A percentile compares a stretch with the other conserved stretches of the same genome.
Evolutionary conservation across 164 flowering plant species (phyloP).

Genomic region (Hamamelis virginiana): DNA sequence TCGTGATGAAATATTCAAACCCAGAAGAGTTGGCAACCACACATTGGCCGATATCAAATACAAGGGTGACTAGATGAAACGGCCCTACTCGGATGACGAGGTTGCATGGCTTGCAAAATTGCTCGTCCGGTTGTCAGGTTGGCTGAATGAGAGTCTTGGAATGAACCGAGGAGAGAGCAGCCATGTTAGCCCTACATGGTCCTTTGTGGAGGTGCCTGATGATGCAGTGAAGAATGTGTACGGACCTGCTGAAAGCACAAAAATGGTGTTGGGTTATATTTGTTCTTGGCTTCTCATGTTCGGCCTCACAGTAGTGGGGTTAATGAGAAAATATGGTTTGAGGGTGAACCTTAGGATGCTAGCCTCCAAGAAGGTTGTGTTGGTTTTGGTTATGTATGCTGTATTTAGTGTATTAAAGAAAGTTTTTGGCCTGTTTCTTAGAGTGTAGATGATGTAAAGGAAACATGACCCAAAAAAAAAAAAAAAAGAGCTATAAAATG

Average conservation of each 20-base stretch:
- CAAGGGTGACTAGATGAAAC: constrained; percentile 90
- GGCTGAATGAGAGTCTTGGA: constrained; percentile 66
- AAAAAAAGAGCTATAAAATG: no score
- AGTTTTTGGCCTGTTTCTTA: constrained; percentile 21
- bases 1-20: constrained; percentile 71
- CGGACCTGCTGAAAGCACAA: constrained; percentile 46
- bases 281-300: constrained; percentile 43
- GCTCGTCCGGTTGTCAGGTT: constrained; percentile 53
- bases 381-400: constrained; percentile 34
- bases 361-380: constrained; percentile 71
- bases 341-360: constrained; percentile 72
- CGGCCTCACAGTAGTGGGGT: constrained; percentile 22
- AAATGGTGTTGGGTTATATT: constrained; percentile 33
- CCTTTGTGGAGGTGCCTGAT: constrained; percentile 45
- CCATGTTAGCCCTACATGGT: constrained; percentile 17
- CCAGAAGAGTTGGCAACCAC: constrained; percentile 53
- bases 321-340: constrained; percentile 56
- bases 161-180: constrained; percentile 34
- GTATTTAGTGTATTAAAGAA: constrained; percentile 40
- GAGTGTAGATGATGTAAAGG: constrained; percentile 11
- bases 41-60: constrained; percentile 41
- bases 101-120: constrained; percentile 82
- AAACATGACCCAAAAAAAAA: no score
- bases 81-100: constrained; percentile 75
- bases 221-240: constrained; percentile 25